Conservation (phyloP, 257 asterid species). For the Scutellaria galericulata region DNA sequence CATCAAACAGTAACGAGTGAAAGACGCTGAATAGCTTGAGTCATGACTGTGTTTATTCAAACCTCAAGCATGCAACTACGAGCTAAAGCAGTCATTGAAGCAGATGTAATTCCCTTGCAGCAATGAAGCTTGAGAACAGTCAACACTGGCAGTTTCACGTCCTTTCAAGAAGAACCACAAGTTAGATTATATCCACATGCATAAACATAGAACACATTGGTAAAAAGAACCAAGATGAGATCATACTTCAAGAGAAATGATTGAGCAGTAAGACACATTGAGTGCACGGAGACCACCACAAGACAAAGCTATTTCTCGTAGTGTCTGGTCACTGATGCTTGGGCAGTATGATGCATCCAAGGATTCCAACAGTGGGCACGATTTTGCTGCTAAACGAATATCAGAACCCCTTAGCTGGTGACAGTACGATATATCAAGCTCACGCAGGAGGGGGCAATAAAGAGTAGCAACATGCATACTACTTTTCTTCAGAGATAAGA, state of each 20-base stretch:
- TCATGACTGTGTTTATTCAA: conserved; percentile 29
- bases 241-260: conserved; percentile 70
- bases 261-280: conserved; percentile 81
- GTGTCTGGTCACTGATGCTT: conserved; percentile 69
- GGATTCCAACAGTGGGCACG: conserved; percentile 76
- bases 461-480: conserved; percentile 79
- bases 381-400: conserved; percentile 71
- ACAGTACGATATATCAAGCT: conserved; percentile 80
- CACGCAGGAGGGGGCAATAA: conserved; percentile 65
- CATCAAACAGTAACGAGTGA: no score
- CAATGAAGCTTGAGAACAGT: conserved; percentile 82
- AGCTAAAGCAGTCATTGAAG: conserved; percentile 69
- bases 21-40: conserved; percentile 6
- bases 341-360: conserved; percentile 83
- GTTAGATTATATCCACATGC: conserved; percentile 36
- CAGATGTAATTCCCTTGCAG: conserved; percentile 81
- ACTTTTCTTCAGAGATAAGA: conserved; percentile 76
- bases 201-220: conserved; percentile 12
- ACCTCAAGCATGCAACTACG: conserved; percentile 64
- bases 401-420: conserved; percentile 81
- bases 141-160: conserved; percentile 65
- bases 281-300: conserved; percentile 63
- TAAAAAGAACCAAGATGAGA: conserved; percentile 27
- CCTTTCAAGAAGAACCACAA: conserved; percentile 46
- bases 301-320: conserved; percentile 59